Evolutionary conservation across 2,329 filamentous ascomycete species (phyloP), one percentile per base, ranked within the genome.

Genomic region (Fusarium haematococcum): DNA sequence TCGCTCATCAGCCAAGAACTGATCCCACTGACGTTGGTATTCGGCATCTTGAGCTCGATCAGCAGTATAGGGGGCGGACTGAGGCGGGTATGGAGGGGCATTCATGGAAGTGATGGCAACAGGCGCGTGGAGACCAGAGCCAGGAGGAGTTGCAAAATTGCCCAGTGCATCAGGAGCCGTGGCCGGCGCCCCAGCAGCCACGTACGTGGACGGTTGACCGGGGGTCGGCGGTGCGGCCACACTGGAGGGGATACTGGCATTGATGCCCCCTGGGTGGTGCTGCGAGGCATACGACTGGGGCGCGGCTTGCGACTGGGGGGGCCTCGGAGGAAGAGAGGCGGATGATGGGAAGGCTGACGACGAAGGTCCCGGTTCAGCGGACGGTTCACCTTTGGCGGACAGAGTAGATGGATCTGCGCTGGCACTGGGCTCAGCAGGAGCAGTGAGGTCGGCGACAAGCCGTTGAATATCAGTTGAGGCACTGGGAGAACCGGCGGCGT

Each of bases 1-100:
- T 70, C 92, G 88, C 82, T 96, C 94, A 75, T 95, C 91, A 45
- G 88, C 86, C 66, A 94, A 84, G 79, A 95, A 96, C 14, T 89
- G 87, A 67, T 95, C 93, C 84, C 94, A 96, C 58, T 88, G 87
- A 77, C 89, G 89, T 79, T 94, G 91, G 64, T 89, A 87, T 67
- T 92, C 83, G 72, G 77, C 73, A 66, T 82, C 88, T 74, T 82
- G 78, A 65, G 74, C 68, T 74, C 76, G 76, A 74, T 82, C 79
- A 77, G 73, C 67, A 75, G 77, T 73, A 75, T 75, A 77, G 37
- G 76, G 76, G 59, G 75, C 67, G 39, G 78, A 73, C 32, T 81
- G 79, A 68, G 78, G 69, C 70, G 83, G 75, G 69, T 81, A 80
- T 65, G 81, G 72, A 72, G 79, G 75, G 56, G 79, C 74, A 77